A percentile compares a stretch with the other conserved stretches of the same genome.
These are phyloP conservation scores for Talaromyces sp. DNA, from an alignment of 2,329 filamentous ascomycete species.

Conservation along the genomic window DNA sequence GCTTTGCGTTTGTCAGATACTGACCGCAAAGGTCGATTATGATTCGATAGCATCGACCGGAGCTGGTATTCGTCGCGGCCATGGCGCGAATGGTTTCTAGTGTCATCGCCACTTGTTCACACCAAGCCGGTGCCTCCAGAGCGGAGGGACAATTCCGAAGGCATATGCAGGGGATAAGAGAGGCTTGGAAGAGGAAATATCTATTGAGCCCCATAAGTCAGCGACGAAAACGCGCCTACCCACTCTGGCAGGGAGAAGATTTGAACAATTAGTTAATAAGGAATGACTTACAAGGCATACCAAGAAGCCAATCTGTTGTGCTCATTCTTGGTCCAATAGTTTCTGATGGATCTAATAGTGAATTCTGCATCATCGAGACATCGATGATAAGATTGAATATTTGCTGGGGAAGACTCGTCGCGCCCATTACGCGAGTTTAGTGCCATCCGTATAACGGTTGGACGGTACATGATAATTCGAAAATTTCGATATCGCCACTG, in stretches of 20 bases:
- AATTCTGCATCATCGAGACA: constrained; percentile 25
- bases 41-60: constrained; percentile 31
- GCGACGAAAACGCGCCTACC: background rate
- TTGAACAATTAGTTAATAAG: background rate
- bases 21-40: constrained; percentile 27
- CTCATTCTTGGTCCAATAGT: constrained; percentile 34
- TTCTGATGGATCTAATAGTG: constrained; percentile 23
- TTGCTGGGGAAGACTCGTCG: constrained; percentile 2
- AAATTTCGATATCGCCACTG: constrained; percentile 39
- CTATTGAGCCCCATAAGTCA: background rate
- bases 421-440: constrained; percentile 4
- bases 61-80: constrained; percentile 31
- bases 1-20: constrained; percentile 3
- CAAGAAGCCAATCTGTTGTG: constrained; percentile 28
- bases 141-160: constrained; percentile 35
- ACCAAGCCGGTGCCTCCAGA: constrained; percentile 27
- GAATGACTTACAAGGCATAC: constrained; percentile 15
- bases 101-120: constrained; percentile 33
- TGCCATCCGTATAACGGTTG: constrained; percentile 26
- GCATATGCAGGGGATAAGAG: constrained; percentile 37
- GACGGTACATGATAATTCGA: constrained; percentile 38
- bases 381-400: constrained; percentile 15
- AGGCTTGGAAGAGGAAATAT: constrained; percentile 42
- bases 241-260: background rate
- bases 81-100: constrained; percentile 27